These are phyloP conservation scores for Oidium heveae DNA, from an alignment of 2,329 filamentous ascomycete genomes.

Conservation along the genomic window DNA sequence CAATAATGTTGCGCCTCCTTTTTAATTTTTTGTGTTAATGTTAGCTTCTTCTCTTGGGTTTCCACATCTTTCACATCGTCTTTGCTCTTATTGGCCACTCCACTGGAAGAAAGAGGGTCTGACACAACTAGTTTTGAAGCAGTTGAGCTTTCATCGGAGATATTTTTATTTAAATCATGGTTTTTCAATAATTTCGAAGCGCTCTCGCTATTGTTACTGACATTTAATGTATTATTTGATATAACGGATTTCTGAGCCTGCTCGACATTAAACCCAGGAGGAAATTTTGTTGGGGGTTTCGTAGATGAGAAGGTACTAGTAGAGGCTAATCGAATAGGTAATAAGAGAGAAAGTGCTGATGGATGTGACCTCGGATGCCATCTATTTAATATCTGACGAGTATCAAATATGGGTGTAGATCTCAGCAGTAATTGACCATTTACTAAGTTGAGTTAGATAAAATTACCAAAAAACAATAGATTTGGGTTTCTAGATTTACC, in stretches of 20 bases:
- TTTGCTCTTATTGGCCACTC: conserved; percentile 39
- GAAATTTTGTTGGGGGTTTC: conserved; percentile 24
- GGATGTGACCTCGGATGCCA: conserved; percentile 12
- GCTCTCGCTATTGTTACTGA: conserved; percentile 8
- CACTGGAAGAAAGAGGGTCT: conserved; percentile 21
- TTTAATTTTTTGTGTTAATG: conserved; percentile 77
- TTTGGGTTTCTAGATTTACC: conserved; percentile 6
- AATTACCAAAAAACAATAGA: too few relatives aligned
- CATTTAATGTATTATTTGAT: conserved; percentile 7
- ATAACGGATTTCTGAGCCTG: conserved; percentile 38
- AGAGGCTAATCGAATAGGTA: conserved; percentile 28
- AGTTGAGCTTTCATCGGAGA: conserved; percentile 8
- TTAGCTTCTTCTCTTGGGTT: conserved; percentile 66
- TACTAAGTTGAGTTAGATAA: neutral
- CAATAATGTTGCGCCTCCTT: conserved; percentile 87
- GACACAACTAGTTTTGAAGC: conserved; percentile 13
- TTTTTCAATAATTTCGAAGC: conserved; percentile 7
- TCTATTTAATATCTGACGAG: conserved; percentile 14
- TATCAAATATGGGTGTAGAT: conserved; percentile 12
- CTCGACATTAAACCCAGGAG: conserved; percentile 45
- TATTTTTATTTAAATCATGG: conserved; percentile 9
- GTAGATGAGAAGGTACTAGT: conserved; percentile 27
- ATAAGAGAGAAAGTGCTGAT: conserved; percentile 28
- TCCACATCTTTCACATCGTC: conserved; percentile 35
- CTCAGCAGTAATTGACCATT: conserved; percentile 1